Conservation (phyloP, 768 basidiomycete species). For the Leccinum uliginosum region DNA sequence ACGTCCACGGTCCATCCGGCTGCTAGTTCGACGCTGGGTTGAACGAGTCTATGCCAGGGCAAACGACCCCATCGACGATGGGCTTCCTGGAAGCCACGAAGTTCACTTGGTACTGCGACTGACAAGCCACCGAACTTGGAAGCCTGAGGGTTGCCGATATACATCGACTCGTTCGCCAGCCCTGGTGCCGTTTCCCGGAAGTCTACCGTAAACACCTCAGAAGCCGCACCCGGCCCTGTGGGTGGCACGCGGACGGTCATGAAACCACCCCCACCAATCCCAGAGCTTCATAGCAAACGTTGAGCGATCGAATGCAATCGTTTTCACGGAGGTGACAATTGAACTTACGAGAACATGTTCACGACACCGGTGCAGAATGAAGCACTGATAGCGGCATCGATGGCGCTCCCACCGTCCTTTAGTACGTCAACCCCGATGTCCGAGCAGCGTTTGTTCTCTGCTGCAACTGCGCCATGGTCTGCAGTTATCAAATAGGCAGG, state of each 20-base stretch:
- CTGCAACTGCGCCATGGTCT: conserved; percentile 79
- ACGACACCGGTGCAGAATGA: conserved; percentile 78
- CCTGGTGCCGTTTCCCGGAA: conserved; percentile 87
- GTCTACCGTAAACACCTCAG: conserved; percentile 72
- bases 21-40: conserved; percentile 73
- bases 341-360: conserved; percentile 83
- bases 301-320: neutral
- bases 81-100: conserved; percentile 82
- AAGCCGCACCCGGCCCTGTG: conserved; percentile 33
- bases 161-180: conserved; percentile 76
- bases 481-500: conserved; percentile 59
- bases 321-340: neutral
- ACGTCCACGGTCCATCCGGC: conserved; percentile 72
- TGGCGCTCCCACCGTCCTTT: conserved; percentile 83
- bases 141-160: conserved; percentile 44
- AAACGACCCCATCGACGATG: conserved; percentile 79
- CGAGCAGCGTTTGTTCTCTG: conserved; percentile 84
- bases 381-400: conserved; percentile 80
- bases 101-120: conserved; percentile 88
- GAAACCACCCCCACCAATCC: conserved; percentile 86
- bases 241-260: conserved; percentile 80
- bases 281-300: conserved; percentile 44
- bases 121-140: conserved; percentile 75
- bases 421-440: conserved; percentile 74
- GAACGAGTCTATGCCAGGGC: conserved; percentile 73